Evolutionary conservation across 2,329 filamentous ascomycete species (phyloP).

Genomic region (Teratosphaeria viscida): DNA sequence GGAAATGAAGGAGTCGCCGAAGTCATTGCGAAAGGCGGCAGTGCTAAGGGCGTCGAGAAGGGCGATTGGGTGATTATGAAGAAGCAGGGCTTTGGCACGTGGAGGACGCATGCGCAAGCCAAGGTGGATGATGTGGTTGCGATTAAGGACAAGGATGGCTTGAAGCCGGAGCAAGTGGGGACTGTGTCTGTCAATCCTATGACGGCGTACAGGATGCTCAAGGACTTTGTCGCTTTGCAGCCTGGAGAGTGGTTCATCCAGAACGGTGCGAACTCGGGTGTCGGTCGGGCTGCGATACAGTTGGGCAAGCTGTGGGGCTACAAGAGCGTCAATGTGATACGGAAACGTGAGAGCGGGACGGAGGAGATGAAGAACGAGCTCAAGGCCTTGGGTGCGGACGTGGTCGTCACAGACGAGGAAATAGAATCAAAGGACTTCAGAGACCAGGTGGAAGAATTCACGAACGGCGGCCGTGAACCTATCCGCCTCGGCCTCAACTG

Average conservation of each 20-base stretch:
- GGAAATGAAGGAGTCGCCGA: constrained; percentile 94
- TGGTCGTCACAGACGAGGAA: constrained; percentile 53
- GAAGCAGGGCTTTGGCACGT: constrained; percentile 75
- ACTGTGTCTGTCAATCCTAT: constrained; percentile 89
- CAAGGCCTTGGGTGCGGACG: constrained; percentile 49
- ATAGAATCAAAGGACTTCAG: constrained; percentile 53
- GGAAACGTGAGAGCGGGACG: constrained; percentile 61
- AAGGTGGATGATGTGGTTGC: constrained; percentile 51
- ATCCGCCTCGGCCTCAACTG: constrained; percentile 81
- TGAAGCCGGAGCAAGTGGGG: constrained; percentile 68
- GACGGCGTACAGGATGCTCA: constrained; percentile 87
- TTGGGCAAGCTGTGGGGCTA: constrained; percentile 76
- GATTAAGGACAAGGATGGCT: constrained; percentile 57
- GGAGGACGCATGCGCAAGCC: constrained; percentile 79
- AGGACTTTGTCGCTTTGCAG: constrained; percentile 57
- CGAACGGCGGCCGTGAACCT: constrained; percentile 58
- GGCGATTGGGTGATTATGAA: constrained; percentile 95
- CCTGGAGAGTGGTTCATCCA: constrained; percentile 93
- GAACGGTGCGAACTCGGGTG: constrained; percentile 91
- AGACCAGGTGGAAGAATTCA: constrained; percentile 52
- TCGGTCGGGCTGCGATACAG: constrained; percentile 85
- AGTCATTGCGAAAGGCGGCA: constrained; percentile 59
- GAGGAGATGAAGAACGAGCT: constrained; percentile 53
- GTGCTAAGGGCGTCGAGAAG: constrained; percentile 50
- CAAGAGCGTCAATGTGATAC: constrained; percentile 80